Evolutionary conservation across 2,329 filamentous ascomycete genomes (phyloP).

Genomic region (Allantophomopsis cytisporea): DNA sequence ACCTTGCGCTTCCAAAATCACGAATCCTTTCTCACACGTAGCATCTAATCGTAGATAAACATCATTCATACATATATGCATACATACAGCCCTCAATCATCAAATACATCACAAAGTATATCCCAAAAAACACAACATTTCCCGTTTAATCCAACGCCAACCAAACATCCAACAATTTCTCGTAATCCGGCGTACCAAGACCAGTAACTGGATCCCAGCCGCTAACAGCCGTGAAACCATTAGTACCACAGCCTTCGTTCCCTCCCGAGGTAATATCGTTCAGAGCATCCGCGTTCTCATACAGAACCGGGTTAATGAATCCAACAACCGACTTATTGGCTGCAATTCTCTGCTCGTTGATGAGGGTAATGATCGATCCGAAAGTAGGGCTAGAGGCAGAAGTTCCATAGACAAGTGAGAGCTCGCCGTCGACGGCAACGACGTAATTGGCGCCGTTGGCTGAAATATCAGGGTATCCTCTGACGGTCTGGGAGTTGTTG

Average conservation of each 20-base stretch:
- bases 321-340: conserved; percentile 20
- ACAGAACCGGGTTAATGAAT: conserved; percentile 22
- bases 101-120: too few relatives aligned
- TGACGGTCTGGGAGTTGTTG: conserved; percentile 3
- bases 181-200: conserved; percentile 17
- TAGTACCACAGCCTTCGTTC: conserved; percentile 18
- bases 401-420: conserved; percentile 32
- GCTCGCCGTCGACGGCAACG: conserved; percentile 26
- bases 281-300: conserved; percentile 14
- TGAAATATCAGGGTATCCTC: conserved; percentile 33
- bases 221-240: conserved; percentile 15
- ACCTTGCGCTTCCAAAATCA: too few relatives aligned
- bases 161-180: conserved; percentile 11
- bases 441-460: conserved; percentile 29
- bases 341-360: conserved; percentile 23
- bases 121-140: too few relatives aligned
- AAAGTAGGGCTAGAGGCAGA: conserved; percentile 27
- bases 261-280: conserved; percentile 18
- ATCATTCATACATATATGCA: too few relatives aligned
- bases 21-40: too few relatives aligned
- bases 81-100: too few relatives aligned
- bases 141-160: conserved; percentile 10
- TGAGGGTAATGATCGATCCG: conserved; percentile 25
- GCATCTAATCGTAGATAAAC: too few relatives aligned
- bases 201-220: conserved; percentile 22